Evolutionary conservation across 108 stramenopile genomes (phyloP), one percentile per base, ranked within the genome.

Genomic region (Fistulifera solaris): DNA sequence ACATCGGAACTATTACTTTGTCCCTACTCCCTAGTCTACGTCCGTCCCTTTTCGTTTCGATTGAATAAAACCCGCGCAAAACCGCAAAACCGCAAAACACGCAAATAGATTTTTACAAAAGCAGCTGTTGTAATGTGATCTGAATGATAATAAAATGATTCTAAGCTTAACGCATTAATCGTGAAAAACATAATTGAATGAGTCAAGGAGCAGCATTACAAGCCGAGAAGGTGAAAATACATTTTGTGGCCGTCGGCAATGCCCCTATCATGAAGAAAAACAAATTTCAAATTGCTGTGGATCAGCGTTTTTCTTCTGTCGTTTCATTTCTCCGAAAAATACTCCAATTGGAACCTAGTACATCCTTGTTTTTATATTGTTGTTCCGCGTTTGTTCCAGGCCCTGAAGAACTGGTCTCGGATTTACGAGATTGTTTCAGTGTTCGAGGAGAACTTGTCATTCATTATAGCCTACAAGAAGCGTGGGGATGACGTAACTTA

Each of bases 381-480:
- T 67, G 73, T 50, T 63, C 76, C 3, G 73, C 87, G 24, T 93
- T 93, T 75, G 78, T 73, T n/a, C 92, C 92, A 11, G 67, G 70
- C 27, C 80, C 80, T 27, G 83, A 87, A 48, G 76, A 83, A 62
- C 21, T 67, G 17, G 59, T 93, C 24, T 75, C 81, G 1, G 87
- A 89, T 58, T 59, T 93, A 16, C 55, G 76, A 47, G 85, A 85
- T 63, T 77, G 74, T 50, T 93, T 89, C 58, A 74, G 73, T 26
- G 69, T 75, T 40, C 68, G 85, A 48, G 87, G 73, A 13, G 87
- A 93, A 71, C 66, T 93, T 28, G 73, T 87, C 4, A 62, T 93
- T 28, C 85, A 93, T 56, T 93, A 93, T 56, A 83, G 85, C 68
- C 63, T 93, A 63, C 83, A 89, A 63, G 87, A 89, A 66, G 87